A percentile compares a stretch with the other conserved stretches of the same genome.
These are phyloP conservation scores for Amauroascus niger DNA, from an alignment of 2,329 filamentous ascomycete species.

Conservation along the genomic window DNA sequence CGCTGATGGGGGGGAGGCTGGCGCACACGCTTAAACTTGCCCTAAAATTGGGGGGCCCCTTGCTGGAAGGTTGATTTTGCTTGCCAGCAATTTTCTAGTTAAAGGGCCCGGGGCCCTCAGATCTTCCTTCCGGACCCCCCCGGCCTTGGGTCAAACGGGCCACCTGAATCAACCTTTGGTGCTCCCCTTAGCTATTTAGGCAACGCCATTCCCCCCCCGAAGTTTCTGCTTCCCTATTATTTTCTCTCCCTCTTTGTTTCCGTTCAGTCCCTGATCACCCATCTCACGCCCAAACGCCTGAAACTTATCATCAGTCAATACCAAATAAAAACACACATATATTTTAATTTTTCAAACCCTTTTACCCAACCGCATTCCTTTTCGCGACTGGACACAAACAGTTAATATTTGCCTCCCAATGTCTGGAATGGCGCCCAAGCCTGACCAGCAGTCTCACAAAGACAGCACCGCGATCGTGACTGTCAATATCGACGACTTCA, in stretches of 20 bases:
- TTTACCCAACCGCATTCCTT: neutral
- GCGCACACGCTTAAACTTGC: constrained; percentile 12
- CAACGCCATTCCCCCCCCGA: constrained; percentile 6
- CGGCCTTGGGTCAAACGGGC: neutral
- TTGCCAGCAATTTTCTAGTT: neutral
- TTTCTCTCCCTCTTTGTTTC: neutral
- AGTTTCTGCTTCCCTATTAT: constrained; percentile 3
- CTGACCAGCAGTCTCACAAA: constrained; percentile 24
- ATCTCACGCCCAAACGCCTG: no score
- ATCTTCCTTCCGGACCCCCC: neutral
- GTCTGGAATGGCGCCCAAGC: constrained; percentile 20
- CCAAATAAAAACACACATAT: neutral
- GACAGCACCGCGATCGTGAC: constrained; percentile 29
- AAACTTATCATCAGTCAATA: neutral
- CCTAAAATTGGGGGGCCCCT: neutral
- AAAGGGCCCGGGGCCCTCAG: neutral
- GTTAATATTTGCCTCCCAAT: neutral
- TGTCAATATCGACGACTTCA: constrained; percentile 61
- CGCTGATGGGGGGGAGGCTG: neutral
- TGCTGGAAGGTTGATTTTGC: neutral
- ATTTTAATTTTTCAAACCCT: no score
- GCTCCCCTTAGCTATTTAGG: constrained; percentile 4
- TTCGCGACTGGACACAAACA: neutral
- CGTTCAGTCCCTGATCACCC: no score
- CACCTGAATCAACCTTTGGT: constrained; percentile 8